These are phyloP conservation scores for Mixia osmundae DNA, from an alignment of 1,284 basidiomycete species.

Conservation along the genomic window DNA sequence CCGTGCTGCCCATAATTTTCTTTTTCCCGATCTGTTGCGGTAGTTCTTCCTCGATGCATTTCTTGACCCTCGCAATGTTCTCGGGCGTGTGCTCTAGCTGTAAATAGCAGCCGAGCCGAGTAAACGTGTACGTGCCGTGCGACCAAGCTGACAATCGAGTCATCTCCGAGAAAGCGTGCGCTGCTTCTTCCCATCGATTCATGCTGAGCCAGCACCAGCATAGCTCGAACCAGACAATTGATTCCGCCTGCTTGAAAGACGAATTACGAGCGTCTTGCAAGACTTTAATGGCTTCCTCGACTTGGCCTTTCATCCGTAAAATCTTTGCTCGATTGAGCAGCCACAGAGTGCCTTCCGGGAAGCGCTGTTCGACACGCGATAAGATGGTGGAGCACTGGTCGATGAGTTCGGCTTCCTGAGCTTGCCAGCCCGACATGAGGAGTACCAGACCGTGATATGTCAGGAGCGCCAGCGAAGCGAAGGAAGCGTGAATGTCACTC, in stretches of 20 bases:
- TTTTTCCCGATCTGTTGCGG: no score
- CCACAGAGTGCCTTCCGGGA: conserved; percentile 16
- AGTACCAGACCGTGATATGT: conserved; percentile 8
- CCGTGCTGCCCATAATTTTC: no score
- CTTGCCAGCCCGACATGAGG: conserved; percentile 16
- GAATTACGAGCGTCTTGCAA: conserved; percentile 8
- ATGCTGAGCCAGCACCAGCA: conserved; percentile 14
- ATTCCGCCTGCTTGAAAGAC: conserved; percentile 15
- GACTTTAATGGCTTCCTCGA: conserved; percentile 8
- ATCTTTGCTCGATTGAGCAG: conserved; percentile 14
- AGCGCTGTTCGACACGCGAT: conserved; percentile 7
- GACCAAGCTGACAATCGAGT: conserved; percentile 13
- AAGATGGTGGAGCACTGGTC: conserved; percentile 6
- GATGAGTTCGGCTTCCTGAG: conserved; percentile 10
- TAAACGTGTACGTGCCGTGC: conserved; percentile 14
- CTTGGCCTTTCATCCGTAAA: conserved; percentile 8
- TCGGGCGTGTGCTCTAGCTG: conserved; percentile 6
- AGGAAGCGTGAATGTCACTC: conserved; percentile 13
- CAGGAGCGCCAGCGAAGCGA: conserved; percentile 11
- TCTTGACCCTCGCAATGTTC: conserved; percentile 5
- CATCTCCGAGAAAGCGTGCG: conserved; percentile 12
- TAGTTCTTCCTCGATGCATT: no score
- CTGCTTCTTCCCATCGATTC: conserved; percentile 9
- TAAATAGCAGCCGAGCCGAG: conserved; percentile 11
- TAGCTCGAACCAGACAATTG: conserved; percentile 15